These are phyloP conservation scores for Durio zibethinus DNA, from an alignment of 345 rosid genomes.

Conservation along the genomic window DNA sequence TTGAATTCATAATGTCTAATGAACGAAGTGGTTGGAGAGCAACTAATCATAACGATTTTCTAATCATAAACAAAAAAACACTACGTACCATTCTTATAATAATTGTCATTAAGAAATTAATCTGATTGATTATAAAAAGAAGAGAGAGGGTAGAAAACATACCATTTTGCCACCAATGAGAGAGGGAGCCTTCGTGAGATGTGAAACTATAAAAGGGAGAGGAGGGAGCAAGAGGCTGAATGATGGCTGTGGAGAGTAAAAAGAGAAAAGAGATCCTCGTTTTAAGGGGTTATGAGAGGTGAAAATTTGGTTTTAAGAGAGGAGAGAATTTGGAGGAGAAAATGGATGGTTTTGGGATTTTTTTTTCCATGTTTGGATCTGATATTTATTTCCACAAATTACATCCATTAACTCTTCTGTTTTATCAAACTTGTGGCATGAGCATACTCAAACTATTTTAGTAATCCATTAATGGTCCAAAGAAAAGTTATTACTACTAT, in stretches of 20 bases:
- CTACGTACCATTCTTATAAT: not conserved
- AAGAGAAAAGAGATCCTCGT: slow-evolving; percentile 27
- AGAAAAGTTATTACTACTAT: too few species aligned
- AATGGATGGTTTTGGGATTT: not conserved
- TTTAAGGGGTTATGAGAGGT: slow-evolving; percentile 23
- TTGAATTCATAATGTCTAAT: not conserved
- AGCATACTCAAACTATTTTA: not conserved
- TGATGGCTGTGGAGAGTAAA: slow-evolving; percentile 16
- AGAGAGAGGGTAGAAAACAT: not conserved
- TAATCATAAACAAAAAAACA: not conserved
- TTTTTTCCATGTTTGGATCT: not conserved
- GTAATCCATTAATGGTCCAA: not conserved
- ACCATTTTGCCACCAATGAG: slow-evolving; percentile 39
- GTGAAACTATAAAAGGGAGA: not conserved
- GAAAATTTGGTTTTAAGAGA: not conserved
- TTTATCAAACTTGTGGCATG: not conserved
- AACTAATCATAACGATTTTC: not conserved
- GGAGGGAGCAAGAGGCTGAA: slow-evolving; percentile 21
- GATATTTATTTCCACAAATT: slow-evolving; percentile 22
- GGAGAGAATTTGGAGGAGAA: slow-evolving; percentile 20
- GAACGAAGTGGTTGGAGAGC: not conserved
- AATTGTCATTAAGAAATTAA: not conserved
- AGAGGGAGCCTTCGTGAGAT: slow-evolving; percentile 10
- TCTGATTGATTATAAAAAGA: not conserved
- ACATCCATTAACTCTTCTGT: not conserved